phyloP scores from a whole-genome alignment of 441 rosid species.

The Raphanus hybrid region DNA sequence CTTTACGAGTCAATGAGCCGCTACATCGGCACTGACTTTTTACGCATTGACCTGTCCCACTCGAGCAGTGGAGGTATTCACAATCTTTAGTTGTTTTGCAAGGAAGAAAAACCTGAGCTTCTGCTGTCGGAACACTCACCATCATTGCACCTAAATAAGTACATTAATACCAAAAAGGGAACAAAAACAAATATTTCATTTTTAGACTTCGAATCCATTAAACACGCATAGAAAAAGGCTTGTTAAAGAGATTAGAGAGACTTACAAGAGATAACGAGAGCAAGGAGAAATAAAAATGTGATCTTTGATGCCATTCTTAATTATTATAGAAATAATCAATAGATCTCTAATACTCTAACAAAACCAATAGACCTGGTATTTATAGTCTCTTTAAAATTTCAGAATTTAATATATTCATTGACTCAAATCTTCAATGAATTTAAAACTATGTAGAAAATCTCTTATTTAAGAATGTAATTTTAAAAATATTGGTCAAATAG shows the following conservation, averaged over 20 bases:
- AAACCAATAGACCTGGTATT: neutral
- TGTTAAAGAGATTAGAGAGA: conserved; percentile 5
- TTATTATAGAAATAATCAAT: neutral
- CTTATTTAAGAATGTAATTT: neutral
- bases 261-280: conserved; percentile 30
- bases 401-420: neutral
- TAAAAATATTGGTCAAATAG: neutral
- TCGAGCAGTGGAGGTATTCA: conserved; percentile 24
- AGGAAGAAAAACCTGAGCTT: conserved; percentile 18
- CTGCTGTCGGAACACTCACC: conserved; percentile 1
- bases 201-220: neutral
- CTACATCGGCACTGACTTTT: conserved; percentile 21
- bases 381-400: neutral
- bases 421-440: neutral
- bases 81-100: conserved; percentile 27
- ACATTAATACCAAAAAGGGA: neutral
- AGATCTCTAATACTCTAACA: neutral
- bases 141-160: neutral
- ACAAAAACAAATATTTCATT: neutral
- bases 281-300: neutral
- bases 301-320: conserved; percentile 29
- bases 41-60: conserved; percentile 15
- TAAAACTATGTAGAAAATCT: neutral
- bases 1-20: neutral
- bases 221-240: neutral